These are phyloP conservation scores for Ehretia macrophylla DNA, from an alignment of 257 asterid genomes.

Conservation along the genomic window DNA sequence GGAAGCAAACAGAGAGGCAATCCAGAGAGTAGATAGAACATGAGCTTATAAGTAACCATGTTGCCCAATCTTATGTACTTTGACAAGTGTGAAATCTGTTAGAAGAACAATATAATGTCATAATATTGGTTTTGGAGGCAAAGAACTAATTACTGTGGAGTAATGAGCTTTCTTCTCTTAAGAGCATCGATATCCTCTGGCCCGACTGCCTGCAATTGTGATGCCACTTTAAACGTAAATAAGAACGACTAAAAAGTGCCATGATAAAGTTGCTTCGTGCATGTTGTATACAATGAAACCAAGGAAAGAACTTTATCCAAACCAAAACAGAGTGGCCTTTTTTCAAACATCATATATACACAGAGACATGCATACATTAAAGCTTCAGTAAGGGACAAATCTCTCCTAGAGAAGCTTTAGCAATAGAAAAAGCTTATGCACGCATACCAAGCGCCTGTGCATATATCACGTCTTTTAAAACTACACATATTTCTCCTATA, in stretches of 20 bases:
- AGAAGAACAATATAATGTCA: not conserved
- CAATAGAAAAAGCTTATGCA: no score
- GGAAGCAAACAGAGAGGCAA: constrained; percentile 14
- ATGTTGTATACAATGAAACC: not conserved
- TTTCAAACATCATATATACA: no score
- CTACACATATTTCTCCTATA: no score
- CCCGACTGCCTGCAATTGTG: constrained; percentile 49
- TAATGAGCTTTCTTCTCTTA: constrained; percentile 74
- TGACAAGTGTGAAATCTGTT: not conserved
- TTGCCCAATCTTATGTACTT: not conserved
- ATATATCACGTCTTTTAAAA: no score
- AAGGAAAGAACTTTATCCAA: no score
- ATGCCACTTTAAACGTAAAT: constrained; percentile 3
- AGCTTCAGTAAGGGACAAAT: no score
- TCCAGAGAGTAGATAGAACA: constrained; percentile 11
- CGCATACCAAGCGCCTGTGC: no score
- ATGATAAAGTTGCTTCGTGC: not conserved
- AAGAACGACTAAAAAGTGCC: not conserved
- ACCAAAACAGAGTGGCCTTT: no score
- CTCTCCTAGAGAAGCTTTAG: no score
- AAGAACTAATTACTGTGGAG: constrained; percentile 52
- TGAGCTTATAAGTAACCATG: not conserved
- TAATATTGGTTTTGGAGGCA: not conserved
- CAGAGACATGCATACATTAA: no score
- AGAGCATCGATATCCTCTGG: constrained; percentile 75